Percentiles rank a stretch among this genome's conserved stretches.
These are phyloP conservation scores for Fusarium sp. DNA, from an alignment of 2,329 filamentous ascomycete genomes.

Conservation along the genomic window DNA sequence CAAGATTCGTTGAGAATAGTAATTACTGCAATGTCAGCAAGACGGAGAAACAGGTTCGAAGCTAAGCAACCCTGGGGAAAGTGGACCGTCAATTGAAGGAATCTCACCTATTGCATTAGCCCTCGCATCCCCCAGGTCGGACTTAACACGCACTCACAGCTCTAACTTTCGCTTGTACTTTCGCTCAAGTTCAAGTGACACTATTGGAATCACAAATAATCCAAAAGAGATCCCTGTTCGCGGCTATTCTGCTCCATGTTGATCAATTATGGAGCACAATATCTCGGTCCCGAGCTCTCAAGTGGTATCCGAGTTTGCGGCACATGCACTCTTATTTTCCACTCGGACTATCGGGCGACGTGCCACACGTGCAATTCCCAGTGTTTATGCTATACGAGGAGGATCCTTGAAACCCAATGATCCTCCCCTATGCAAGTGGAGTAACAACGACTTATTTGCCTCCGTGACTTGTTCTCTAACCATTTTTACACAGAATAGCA, in stretches of 20 bases:
- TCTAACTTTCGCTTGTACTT: neutral
- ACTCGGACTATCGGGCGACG: neutral
- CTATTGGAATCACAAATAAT: fast-evolving
- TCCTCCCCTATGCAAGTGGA: neutral
- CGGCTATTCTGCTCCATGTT: neutral
- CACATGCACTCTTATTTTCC: neutral
- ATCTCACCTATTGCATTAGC: neutral
- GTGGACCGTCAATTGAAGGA: neutral
- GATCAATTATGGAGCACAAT: neutral
- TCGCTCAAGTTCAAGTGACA: fast-evolving
- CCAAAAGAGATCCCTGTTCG: neutral
- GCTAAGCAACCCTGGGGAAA: neutral
- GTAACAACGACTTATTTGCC: too few relatives aligned
- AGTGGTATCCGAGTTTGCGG: neutral
- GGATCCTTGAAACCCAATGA: neutral
- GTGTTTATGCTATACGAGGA: neutral
- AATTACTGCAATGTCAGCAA: neutral
- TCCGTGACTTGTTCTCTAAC: neutral
- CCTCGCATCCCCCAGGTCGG: neutral
- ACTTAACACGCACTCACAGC: neutral
- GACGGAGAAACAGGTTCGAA: neutral
- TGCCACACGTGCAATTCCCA: neutral
- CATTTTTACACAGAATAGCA: fast-evolving
- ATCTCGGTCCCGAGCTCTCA: neutral
- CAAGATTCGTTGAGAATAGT: fast-evolving